A percentile compares a stretch with the other conserved stretches of the same genome.
phyloP scores from a whole-genome alignment of 2,329 filamentous ascomycete genomes.

The Aureobasidium sp. region DNA sequence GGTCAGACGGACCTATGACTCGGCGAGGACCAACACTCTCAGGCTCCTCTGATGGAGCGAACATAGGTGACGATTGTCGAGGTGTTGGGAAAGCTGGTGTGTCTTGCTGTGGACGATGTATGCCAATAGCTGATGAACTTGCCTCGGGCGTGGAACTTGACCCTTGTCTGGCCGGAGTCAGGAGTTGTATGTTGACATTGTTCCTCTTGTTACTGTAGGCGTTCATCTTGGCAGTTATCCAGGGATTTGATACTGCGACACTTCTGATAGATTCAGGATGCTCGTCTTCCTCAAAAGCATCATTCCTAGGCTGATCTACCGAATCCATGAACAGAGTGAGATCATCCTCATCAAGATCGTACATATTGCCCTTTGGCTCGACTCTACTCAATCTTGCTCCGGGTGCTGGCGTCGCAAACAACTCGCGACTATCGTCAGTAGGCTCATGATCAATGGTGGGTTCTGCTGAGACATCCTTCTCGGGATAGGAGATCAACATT shows the following conservation, averaged over 20 bases:
- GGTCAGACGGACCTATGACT: not conserved
- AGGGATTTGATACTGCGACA: conserved; percentile 39
- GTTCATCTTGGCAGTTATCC: conserved; percentile 44
- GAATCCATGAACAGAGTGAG: conserved; percentile 18
- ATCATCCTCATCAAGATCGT: conserved; percentile 31
- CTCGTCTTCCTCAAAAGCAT: conserved; percentile 26
- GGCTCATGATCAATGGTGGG: not conserved
- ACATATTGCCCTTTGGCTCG: conserved; percentile 26
- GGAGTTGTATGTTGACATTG: conserved; percentile 8
- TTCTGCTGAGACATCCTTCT: not conserved
- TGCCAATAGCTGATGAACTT: conserved; percentile 3
- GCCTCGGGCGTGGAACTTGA: not conserved
- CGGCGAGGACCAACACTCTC: not conserved
- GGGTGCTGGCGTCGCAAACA: not conserved
- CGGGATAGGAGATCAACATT: conserved; percentile 35
- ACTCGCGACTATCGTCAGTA: conserved; percentile 12
- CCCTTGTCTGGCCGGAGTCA: conserved; percentile 9
- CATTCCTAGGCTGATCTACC: conserved; percentile 11
- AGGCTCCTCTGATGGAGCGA: not conserved
- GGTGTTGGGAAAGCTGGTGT: conserved; percentile 23
- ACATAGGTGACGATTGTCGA: conserved; percentile 25
- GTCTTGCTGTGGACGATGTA: not conserved
- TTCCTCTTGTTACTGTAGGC: conserved; percentile 22
- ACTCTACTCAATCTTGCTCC: not conserved
- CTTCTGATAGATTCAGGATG: conserved; percentile 26